Base-by-base conservation (phyloP, 1,284 basidiomycete genomes). In the Xerocomus nothofagi region DNA sequence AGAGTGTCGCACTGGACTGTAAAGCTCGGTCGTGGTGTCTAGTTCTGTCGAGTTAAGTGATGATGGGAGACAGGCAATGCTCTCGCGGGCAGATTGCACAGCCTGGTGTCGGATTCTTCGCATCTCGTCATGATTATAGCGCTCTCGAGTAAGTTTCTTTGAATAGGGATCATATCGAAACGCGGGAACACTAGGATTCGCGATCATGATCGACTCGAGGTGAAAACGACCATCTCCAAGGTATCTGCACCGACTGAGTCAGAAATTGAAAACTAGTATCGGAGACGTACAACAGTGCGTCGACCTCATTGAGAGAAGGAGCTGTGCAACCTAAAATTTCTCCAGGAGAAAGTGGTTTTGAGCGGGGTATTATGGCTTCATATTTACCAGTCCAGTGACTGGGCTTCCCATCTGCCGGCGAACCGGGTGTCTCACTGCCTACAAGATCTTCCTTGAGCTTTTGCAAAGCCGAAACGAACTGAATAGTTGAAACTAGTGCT, bases 81-180 rank as follows among this genome's bases (percentile, higher is more conserved):
- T 89, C 57, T 79, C 76, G 30, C 83, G 76, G 4, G 93, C 94
- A 17, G 73, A 71, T 51, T 80, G 78, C 2, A 99, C 84, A 0
- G 94, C 94, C 29, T 90, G 77, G n/a, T 84, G 78, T 30, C 93
- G 78, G 37, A 86, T 72, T 11, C 69, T 65, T 39, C 84, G 81
- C 97, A 99, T 99, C 73, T 93, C 86, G 15, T 75, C 72, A 63
- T 99, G 94, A 63, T 95, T 82, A 63, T 99, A 99, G 6, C 84
- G 78, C 67, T 99, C 97, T 55, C 93, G 74, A 5, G 96, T 98
- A 50, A 99, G 79, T 63, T 95, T 95, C 70, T 99, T 99, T 27
- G 93, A 93, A 70, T 99, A 99, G 5, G 97, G 97, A 64, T 99
- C 97, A 71, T 98, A 99, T 26, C 97, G 84, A 76, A 98, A 99